These are phyloP conservation scores for Podila epicladia DNA, from an alignment of 192 early-diverging fungal genomes.

Conservation along the genomic window DNA sequence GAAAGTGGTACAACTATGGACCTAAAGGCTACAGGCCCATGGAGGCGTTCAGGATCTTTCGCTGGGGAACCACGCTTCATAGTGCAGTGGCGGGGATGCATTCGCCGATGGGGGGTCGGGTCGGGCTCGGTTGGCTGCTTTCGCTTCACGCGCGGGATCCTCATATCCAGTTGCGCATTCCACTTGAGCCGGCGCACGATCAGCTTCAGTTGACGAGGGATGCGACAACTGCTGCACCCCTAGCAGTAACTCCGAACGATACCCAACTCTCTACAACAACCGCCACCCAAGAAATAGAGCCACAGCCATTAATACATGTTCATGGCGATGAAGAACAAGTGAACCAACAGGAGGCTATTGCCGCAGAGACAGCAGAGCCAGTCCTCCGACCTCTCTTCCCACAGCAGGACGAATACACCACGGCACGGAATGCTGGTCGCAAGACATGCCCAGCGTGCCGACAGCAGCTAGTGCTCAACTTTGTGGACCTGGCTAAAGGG, in stretches of 20 bases:
- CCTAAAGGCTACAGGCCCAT: slow-evolving; percentile 48
- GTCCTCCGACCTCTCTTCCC: slow-evolving; percentile 38
- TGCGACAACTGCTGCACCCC: background rate
- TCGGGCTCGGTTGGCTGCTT: slow-evolving; percentile 37
- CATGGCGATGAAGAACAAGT: background rate
- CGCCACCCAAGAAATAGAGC: background rate
- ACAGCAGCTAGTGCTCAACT: slow-evolving; percentile 41
- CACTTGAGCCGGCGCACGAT: slow-evolving; percentile 1
- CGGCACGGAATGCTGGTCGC: slow-evolving; percentile 21
- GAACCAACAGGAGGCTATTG: slow-evolving; percentile 3
- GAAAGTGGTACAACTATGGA: slow-evolving; percentile 53
- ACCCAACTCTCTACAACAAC: background rate
- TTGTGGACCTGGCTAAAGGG: slow-evolving; percentile 40
- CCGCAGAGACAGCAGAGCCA: slow-evolving; percentile 23
- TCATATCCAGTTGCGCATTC: slow-evolving; percentile 11
- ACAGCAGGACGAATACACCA: slow-evolving; percentile 21
- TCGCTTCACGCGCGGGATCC: background rate
- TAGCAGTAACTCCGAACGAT: background rate
- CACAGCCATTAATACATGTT: background rate
- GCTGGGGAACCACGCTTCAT: slow-evolving; percentile 37
- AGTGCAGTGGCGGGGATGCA: slow-evolving; percentile 41
- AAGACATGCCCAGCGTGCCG: slow-evolving; percentile 47
- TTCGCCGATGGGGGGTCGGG: slow-evolving; percentile 13
- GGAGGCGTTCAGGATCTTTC: slow-evolving; percentile 39
- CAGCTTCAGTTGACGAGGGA: background rate